Evolutionary conservation across 495 filamentous ascomycete species (phyloP).

Genomic region (Parachaetomium inaequale): DNA sequence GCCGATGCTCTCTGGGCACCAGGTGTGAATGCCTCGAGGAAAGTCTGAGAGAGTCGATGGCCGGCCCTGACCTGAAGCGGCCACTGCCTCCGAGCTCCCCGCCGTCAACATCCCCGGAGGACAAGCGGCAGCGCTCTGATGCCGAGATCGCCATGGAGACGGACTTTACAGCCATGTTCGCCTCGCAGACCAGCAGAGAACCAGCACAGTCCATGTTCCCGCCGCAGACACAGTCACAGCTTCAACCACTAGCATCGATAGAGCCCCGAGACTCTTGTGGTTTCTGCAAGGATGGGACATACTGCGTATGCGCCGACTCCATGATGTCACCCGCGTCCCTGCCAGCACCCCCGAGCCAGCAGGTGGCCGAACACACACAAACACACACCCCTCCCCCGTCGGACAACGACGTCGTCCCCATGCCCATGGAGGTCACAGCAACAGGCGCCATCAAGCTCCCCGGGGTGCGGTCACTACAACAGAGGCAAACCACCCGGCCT

Average conservation of each 20-base stretch:
- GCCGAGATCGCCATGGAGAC: conserved; percentile 50
- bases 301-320: conserved; percentile 79
- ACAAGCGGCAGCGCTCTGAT: conserved; percentile 48
- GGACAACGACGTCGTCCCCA: conserved; percentile 55
- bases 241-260: conserved; percentile 29
- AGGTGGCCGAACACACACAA: conserved; percentile 47
- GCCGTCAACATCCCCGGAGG: conserved; percentile 50
- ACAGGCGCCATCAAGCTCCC: conserved; percentile 50
- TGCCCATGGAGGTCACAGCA: conserved; percentile 47
- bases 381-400: conserved; percentile 68
- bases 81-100: conserved; percentile 36
- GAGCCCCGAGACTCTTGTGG: conserved; percentile 64
- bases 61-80: conserved; percentile 38
- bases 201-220: conserved; percentile 13
- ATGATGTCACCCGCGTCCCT: conserved; percentile 41
- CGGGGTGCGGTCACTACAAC: conserved; percentile 32
- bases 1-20: conserved; percentile 54
- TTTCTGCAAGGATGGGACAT: conserved; percentile 82
- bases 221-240: conserved; percentile 24
- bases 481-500: neutral
- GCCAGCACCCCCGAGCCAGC: conserved; percentile 12
- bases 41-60: conserved; percentile 39
- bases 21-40: conserved; percentile 72
- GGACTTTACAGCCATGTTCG: conserved; percentile 68
- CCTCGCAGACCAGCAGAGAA: conserved; percentile 30